Percentiles rank a stretch among this genome's conserved stretches.
Conservation (phyloP, 768 basidiomycete genomes). For the Tephrocybe rancida region DNA sequence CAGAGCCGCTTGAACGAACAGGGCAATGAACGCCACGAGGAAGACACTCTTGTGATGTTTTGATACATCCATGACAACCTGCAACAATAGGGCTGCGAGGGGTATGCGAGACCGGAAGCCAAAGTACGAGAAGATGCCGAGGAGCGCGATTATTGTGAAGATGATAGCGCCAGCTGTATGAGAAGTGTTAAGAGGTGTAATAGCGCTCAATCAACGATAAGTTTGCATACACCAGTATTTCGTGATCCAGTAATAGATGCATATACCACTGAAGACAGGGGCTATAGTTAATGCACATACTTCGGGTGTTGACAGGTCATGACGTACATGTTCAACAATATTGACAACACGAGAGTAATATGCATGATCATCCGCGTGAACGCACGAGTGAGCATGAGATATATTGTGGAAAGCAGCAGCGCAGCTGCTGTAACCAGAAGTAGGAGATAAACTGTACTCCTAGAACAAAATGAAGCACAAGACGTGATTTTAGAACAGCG, state of each 20-base stretch:
- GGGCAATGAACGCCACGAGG: slow-evolving; percentile 69
- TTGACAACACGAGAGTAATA: slow-evolving; percentile 66
- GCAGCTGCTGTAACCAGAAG: slow-evolving; percentile 73
- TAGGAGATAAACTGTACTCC: slow-evolving; percentile 77
- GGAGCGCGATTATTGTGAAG: slow-evolving; percentile 76
- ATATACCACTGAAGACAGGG: slow-evolving; percentile 55
- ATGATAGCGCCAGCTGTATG: slow-evolving; percentile 78
- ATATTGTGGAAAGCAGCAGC: slow-evolving; percentile 63
- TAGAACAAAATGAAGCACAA: slow-evolving; percentile 24
- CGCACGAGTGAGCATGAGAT: slow-evolving; percentile 68
- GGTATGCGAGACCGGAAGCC: slow-evolving; percentile 76
- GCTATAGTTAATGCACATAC: neutral
- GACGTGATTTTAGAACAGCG: neutral
- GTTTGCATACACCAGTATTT: slow-evolving; percentile 62
- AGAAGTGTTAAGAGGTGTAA: neutral
- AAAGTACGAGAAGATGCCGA: slow-evolving; percentile 77
- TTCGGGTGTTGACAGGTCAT: neutral
- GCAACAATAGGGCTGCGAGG: slow-evolving; percentile 74
- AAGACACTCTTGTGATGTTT: slow-evolving; percentile 72
- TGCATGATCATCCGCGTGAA: slow-evolving; percentile 82
- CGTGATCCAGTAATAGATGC: slow-evolving; percentile 74
- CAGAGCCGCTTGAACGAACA: slow-evolving; percentile 71
- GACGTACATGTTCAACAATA: slow-evolving; percentile 63
- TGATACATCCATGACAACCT: slow-evolving; percentile 80
- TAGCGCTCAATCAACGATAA: neutral